A percentile compares a stretch with the other conserved stretches of the same genome.
phyloP scores from a whole-genome alignment of 78 protist genomes.

The Capsaspora owczarzaki region DNA sequence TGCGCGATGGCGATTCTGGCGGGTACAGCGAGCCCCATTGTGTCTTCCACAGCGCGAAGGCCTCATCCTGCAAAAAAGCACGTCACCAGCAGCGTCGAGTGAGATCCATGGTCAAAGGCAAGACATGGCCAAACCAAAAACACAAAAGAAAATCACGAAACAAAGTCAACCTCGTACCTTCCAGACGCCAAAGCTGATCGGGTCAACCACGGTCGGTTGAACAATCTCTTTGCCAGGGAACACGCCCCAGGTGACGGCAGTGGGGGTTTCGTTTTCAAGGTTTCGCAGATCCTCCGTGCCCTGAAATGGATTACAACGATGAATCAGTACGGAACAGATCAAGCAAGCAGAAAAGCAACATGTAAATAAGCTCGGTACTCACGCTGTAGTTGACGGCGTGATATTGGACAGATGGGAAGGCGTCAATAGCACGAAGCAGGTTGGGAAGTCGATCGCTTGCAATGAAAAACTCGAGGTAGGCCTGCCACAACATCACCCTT shows the following conservation, averaged over 20 bases:
- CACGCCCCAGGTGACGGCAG: constrained; percentile 94
- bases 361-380: background rate
- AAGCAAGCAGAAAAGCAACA: too few species aligned
- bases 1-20: constrained; percentile 4
- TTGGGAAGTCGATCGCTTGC: constrained; percentile 25
- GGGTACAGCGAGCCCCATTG: constrained; percentile 56
- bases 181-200: constrained; percentile 75
- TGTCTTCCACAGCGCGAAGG: constrained; percentile 74
- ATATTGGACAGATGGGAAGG: constrained; percentile 39
- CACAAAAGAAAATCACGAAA: background rate
- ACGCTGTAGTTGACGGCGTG: constrained; percentile 59
- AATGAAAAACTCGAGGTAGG: constrained; percentile 84
- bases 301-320: background rate
- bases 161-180: constrained; percentile 23
- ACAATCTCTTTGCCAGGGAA: constrained; percentile 84
- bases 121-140: background rate
- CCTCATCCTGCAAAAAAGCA: constrained; percentile 56
- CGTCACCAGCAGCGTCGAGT: background rate
- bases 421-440: constrained; percentile 13
- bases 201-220: constrained; percentile 92
- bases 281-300: constrained; percentile 20
- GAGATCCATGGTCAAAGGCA: background rate
- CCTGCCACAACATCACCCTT: too few species aligned
- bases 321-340: too few species aligned
- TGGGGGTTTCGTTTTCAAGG: constrained; percentile 33